phyloP scores from a whole-genome alignment of 768 basidiomycete genomes.

The Mycena galopus region DNA sequence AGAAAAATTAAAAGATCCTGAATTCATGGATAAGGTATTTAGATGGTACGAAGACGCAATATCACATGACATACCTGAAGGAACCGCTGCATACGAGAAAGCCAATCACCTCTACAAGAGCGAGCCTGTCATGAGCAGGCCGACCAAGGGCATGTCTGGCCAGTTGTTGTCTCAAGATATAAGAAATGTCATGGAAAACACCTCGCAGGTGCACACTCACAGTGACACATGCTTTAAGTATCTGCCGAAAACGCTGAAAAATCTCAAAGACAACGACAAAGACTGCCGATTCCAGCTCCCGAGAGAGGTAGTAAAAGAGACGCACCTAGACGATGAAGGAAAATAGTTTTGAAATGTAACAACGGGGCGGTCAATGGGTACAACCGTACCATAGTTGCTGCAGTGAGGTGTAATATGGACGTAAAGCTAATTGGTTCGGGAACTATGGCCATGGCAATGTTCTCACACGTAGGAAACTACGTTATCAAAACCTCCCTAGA shows the following conservation, averaged over 20 bases:
- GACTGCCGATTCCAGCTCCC: neutral
- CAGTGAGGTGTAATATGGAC: neutral
- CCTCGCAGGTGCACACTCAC: neutral
- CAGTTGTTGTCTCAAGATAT: neutral
- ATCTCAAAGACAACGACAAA: neutral
- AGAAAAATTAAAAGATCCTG: neutral
- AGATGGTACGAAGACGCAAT: too few relatives aligned
- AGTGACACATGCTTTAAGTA: neutral
- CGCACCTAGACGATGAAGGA: neutral
- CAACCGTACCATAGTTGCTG: neutral
- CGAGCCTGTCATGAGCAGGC: neutral
- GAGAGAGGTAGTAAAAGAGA: neutral
- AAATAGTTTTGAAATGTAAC: neutral
- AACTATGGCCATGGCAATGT: neutral
- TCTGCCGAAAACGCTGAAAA: neutral
- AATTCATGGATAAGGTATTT: neutral
- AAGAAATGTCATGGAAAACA: neutral
- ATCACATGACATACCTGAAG: too few relatives aligned
- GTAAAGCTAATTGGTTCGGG: neutral
- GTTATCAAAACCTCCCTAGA: too few relatives aligned
- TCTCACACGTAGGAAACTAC: neutral
- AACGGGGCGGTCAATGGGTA: neutral
- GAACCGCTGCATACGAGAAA: neutral
- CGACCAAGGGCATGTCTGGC: too few relatives aligned
- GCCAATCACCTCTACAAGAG: neutral